Evolutionary conservation across 2,329 filamentous ascomycete species (phyloP).

Genomic region (Aspergillus sp.): DNA sequence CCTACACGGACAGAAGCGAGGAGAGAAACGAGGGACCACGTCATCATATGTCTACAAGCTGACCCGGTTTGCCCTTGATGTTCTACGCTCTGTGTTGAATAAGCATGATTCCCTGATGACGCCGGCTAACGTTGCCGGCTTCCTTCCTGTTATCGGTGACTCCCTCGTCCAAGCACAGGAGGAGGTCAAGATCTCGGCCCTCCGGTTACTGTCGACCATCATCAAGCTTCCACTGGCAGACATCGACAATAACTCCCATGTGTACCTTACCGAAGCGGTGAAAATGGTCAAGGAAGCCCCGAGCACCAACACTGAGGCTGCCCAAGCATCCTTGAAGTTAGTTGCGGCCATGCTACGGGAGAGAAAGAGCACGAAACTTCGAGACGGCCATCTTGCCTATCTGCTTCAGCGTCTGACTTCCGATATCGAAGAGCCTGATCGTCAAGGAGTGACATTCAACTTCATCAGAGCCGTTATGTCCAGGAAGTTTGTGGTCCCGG

Average conservation of each 20-base stretch:
- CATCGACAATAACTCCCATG: conserved; percentile 67
- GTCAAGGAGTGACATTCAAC: conserved; percentile 90
- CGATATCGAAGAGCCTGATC: conserved; percentile 87
- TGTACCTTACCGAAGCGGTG: conserved; percentile 82
- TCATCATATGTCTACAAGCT: conserved; percentile 85
- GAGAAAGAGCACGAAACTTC: conserved; percentile 70
- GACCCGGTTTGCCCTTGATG: conserved; percentile 80
- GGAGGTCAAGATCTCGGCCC: conserved; percentile 85
- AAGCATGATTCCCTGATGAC: conserved; percentile 82
- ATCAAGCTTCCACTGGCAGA: conserved; percentile 76
- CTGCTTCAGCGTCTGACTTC: conserved; percentile 78
- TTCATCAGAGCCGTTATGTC: conserved; percentile 87
- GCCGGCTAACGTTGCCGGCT: conserved; percentile 75
- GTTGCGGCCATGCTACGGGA: conserved; percentile 83
- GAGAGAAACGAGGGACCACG: conserved; percentile 67
- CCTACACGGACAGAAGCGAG: conserved; percentile 71
- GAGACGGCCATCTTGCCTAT: conserved; percentile 78
- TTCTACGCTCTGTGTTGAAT: conserved; percentile 79
- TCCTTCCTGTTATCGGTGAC: conserved; percentile 86
- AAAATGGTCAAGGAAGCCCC: conserved; percentile 74
- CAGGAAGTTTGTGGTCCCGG: conserved; percentile 78
- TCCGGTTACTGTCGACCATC: conserved; percentile 80
- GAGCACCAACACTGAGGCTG: conserved; percentile 76
- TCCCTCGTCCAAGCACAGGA: conserved; percentile 80
- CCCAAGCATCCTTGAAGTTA: conserved; percentile 86